These are phyloP conservation scores for Tricholoma bakamatsutake DNA, from an alignment of 768 basidiomycete genomes.

Conservation along the genomic window DNA sequence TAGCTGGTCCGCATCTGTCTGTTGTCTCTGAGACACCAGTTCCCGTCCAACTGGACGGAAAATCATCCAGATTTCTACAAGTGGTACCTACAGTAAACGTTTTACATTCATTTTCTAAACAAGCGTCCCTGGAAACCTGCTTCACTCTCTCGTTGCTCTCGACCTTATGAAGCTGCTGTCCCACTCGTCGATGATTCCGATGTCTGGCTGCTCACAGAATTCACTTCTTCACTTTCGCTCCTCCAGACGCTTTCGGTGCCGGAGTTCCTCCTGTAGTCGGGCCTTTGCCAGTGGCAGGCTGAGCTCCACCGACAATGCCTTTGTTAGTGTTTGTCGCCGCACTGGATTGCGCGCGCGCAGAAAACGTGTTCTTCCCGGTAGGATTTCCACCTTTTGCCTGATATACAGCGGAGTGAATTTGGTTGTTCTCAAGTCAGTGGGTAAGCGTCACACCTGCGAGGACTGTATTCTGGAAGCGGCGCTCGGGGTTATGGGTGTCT, in stretches of 20 bases:
- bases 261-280: neutral
- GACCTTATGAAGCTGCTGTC: no score
- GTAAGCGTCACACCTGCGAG: neutral
- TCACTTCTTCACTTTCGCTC: neutral
- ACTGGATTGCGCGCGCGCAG: neutral
- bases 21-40: no score
- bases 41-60: no score
- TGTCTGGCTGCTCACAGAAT: neutral
- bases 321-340: neutral
- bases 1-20: no score
- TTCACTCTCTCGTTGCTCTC: no score
- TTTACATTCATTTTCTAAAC: no score
- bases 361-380: neutral
- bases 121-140: no score
- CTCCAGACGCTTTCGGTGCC: neutral
- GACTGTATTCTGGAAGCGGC: neutral
- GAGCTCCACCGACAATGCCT: neutral
- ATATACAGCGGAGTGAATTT: neutral
- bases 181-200: no score
- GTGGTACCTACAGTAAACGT: no score
- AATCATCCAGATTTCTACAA: neutral
- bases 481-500: neutral
- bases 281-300: neutral
- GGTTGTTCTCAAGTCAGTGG: neutral
- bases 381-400: neutral